Evolutionary conservation across 1,139 yeast genomes (phyloP).

Genomic region (Nakaseomyces nivariensis): DNA sequence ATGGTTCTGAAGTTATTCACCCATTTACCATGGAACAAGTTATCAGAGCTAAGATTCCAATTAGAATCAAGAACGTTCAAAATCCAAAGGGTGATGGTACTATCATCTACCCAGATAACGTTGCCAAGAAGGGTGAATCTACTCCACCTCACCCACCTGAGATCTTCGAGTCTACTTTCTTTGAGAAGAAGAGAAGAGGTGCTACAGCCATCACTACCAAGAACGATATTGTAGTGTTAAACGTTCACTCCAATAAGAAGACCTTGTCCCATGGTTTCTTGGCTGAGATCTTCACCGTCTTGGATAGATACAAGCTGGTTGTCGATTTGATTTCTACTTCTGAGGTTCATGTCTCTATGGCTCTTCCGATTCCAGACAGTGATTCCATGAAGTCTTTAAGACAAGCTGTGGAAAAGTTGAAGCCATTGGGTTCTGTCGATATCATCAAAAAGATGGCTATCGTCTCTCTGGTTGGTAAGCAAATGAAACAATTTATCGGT

Average conservation of each 20-base stretch:
- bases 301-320: constrained; percentile 76
- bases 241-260: constrained; percentile 88
- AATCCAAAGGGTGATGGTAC: constrained; percentile 90
- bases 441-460: constrained; percentile 82
- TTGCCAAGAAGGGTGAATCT: constrained; percentile 72
- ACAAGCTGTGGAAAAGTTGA: constrained; percentile 66
- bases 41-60: constrained; percentile 89
- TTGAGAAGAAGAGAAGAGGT: constrained; percentile 47
- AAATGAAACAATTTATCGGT: constrained; percentile 94
- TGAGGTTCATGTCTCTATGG: constrained; percentile 98
- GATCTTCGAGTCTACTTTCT: constrained; percentile 41
- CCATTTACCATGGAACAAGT: constrained; percentile 99
- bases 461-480: constrained; percentile 88
- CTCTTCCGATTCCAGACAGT: constrained; percentile 70
- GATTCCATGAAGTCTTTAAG: constrained; percentile 45
- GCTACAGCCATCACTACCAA: constrained; percentile 98
- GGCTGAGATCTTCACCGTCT: constrained; percentile 78
- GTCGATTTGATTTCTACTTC: constrained; percentile 95
- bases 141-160: constrained; percentile 96
- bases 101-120: constrained; percentile 81
- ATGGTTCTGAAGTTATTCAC: constrained; percentile 95
- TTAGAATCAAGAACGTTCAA: constrained; percentile 89
- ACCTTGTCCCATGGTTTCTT: constrained; percentile 90
- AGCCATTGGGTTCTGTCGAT: constrained; percentile 79
- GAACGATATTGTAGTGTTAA: constrained; percentile 81